Conservation (phyloP, 1,139 yeast species). For the Yamadazyma pseudoaaseri region DNA sequence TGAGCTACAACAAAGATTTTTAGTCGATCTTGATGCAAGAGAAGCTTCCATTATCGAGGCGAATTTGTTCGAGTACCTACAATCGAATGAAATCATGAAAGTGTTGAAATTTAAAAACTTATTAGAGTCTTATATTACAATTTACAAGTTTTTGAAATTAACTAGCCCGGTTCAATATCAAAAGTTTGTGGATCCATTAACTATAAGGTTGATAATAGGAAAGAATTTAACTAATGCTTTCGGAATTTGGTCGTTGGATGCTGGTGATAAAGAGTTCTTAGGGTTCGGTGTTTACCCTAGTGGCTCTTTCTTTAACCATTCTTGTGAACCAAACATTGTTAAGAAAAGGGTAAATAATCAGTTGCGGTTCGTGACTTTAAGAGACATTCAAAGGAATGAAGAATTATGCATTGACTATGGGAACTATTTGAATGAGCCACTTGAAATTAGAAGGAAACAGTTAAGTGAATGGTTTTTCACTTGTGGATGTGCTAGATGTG, state of each 20-base stretch:
- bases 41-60: constrained; percentile 20
- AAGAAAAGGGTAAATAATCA: constrained; percentile 23
- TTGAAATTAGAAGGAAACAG: constrained; percentile 39
- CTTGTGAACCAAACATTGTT: constrained; percentile 53
- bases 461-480: constrained; percentile 61
- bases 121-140: constrained; percentile 47
- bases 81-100: constrained; percentile 56
- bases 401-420: constrained; percentile 68
- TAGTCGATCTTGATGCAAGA: constrained; percentile 10
- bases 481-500: constrained; percentile 55
- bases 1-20: constrained; percentile 3
- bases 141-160: constrained; percentile 50
- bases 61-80: constrained; percentile 43
- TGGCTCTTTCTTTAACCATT: constrained; percentile 72
- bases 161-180: constrained; percentile 40
- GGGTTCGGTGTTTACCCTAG: constrained; percentile 68
- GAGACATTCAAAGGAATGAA: constrained; percentile 37
- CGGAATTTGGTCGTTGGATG: constrained; percentile 62
- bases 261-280: constrained; percentile 54
- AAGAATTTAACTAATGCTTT: constrained; percentile 71
- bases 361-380: constrained; percentile 24
- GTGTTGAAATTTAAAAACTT: constrained; percentile 49
- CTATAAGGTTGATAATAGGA: constrained; percentile 54
- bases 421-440: constrained; percentile 44
- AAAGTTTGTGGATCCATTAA: constrained; percentile 34